Conservation (phyloP, 306 rosid species). For the Cucumis cinereus region DNA sequence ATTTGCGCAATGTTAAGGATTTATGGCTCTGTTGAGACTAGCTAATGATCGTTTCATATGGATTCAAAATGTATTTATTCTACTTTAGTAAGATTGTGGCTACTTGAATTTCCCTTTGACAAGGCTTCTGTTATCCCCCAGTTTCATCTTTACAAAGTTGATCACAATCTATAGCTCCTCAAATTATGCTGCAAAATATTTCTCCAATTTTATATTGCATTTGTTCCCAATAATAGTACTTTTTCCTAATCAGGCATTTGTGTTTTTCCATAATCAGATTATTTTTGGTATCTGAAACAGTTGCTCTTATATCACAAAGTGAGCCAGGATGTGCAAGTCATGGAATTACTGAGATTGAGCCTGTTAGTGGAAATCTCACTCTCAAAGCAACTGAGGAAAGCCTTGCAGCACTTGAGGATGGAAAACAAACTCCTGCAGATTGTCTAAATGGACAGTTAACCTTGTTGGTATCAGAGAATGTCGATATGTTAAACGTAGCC, state of each 20-base stretch:
- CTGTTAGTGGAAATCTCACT: constrained; percentile 18
- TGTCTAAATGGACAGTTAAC: constrained; percentile 21
- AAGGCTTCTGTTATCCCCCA: not conserved
- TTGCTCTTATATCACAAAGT: constrained; percentile 19
- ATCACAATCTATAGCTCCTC: not conserved
- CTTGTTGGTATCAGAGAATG: not conserved
- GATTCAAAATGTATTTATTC: not conserved
- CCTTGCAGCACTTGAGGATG: constrained; percentile 29
- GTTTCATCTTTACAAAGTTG: not conserved
- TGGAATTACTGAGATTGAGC: constrained; percentile 25
- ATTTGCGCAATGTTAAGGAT: not conserved
- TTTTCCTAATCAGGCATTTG: not conserved
- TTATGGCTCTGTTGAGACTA: not conserved
- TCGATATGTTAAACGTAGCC: constrained; percentile 9
- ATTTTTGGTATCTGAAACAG: constrained; percentile 22
- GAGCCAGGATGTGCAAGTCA: constrained; percentile 33
- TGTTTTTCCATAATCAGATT: constrained; percentile 5
- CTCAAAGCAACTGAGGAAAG: constrained; percentile 22
- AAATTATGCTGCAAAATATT: not conserved
- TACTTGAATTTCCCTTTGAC: not conserved
- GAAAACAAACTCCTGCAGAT: constrained; percentile 22
- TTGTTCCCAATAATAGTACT: not conserved
- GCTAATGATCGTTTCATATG: not conserved
- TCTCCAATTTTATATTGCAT: not conserved
- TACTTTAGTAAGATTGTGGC: not conserved